phyloP scores from a whole-genome alignment of 2,329 filamentous ascomycete genomes.

The Pseudogymnoascus sp. region DNA sequence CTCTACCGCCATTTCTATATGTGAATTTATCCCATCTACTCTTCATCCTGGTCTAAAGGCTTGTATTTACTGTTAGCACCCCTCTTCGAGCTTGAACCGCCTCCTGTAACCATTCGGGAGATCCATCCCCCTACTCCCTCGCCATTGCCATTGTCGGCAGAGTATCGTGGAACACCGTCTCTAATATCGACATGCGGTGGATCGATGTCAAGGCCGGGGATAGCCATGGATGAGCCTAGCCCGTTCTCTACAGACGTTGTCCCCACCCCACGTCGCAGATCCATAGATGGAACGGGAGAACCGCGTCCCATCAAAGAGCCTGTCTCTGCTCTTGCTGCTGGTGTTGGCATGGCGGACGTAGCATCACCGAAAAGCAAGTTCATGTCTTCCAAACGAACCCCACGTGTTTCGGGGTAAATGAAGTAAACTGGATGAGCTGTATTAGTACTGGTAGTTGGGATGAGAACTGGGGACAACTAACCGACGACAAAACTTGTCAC shows the following conservation, averaged over 20 bases:
- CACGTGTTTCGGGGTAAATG: conserved; percentile 93
- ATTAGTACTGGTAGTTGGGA: not conserved
- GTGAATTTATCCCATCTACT: conserved; percentile 14
- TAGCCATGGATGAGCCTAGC: conserved; percentile 56
- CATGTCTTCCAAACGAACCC: conserved; percentile 95
- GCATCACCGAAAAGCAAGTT: conserved; percentile 89
- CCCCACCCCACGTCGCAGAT: conserved; percentile 50
- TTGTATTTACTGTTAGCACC: conserved; percentile 25
- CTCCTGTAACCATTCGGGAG: conserved; percentile 50
- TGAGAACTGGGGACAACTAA: conserved; percentile 42
- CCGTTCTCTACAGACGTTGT: conserved; percentile 22
- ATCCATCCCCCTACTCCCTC: conserved; percentile 65
- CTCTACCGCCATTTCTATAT: conserved; percentile 9
- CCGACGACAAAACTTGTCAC: conserved; percentile 91
- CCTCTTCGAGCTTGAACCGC: conserved; percentile 22
- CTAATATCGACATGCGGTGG: conserved; percentile 56
- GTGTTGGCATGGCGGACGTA: conserved; percentile 73
- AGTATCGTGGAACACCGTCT: conserved; percentile 41
- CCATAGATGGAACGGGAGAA: conserved; percentile 73
- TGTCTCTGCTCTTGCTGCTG: conserved; percentile 67
- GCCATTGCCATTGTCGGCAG: conserved; percentile 26
- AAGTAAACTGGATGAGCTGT: conserved; percentile 68
- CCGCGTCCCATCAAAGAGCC: conserved; percentile 71
- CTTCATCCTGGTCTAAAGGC: conserved; percentile 38
- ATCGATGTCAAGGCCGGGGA: conserved; percentile 76